Base-by-base conservation (phyloP, 169 alveolate genomes). In the Theileria annulata region DNA sequence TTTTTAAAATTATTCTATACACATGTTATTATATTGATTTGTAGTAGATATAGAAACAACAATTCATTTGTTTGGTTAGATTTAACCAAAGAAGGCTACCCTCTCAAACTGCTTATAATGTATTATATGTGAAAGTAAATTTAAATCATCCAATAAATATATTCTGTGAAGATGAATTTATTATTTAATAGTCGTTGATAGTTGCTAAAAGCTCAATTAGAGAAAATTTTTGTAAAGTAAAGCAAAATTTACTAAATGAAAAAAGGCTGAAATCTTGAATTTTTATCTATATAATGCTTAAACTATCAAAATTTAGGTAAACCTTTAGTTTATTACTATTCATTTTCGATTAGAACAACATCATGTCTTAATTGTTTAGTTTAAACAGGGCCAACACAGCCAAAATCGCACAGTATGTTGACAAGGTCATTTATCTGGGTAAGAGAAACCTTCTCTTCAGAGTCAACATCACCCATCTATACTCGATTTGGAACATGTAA, bases 401-500 rank as follows among this genome's bases (percentile, higher is more conserved):
- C 8, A 81, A 74, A 56, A 71, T 81, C 58, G 71, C 83, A 73
- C 82, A 81, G 66, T 81, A 81, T 68, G 85, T 75, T 21, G 88
- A 81, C 27, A 83, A 49, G 86, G 86, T 83, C 59, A 78, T 77
- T 6, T 85, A 83, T 23, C 74, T 76, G 31, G 90, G 90, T 17
- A 62, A 69, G 27, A 75, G 78, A 79, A 83, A 83, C 63, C 68
- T 83, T 71, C 86, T 83, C 9, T 83, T 83, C 70, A 56, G 86
- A 23, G 90, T 83, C 17, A 72, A 75, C 23, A 48, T 83, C 21
- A 83, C 49, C 48, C 86, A 83, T 27, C 80, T 83, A 0, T 83
- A 83, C 60, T 75, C 85, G 6, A 75, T 83, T 4, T 83, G 85
- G 85, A 75, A 73, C 63, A 76, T 81, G 87, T 79, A 62, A 79